Evolutionary conservation across 306 rosid genomes (phyloP), one percentile per base, ranked within the genome.

Genomic region (Dicorynia guianensis): DNA sequence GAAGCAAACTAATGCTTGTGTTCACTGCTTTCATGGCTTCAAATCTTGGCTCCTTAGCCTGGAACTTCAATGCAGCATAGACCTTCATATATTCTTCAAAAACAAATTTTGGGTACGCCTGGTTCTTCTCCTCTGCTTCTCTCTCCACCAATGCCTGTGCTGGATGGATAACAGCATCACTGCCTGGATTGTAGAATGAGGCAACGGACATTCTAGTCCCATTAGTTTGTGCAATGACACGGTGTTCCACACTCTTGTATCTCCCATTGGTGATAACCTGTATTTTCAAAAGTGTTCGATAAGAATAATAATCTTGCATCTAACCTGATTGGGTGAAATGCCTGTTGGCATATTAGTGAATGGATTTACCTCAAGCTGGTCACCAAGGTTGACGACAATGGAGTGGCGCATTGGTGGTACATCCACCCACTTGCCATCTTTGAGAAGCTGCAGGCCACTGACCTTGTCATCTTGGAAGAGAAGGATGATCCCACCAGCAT

Each of bases 61-160:
- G 75, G 64, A 87, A 87, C 72, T 87, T 87, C 50, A 87, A 19
- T 0, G 38, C 81, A 18, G 84, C 71, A 60, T 87, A 87, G 11
- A 85, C 84, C 81, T 87, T 87, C 96, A 87, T 91, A 76, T 91
- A 91, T 61, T 91, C 91, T 42, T 86, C 93, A 50, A 91, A 91
- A 7, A 90, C 90, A 63, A 90, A 90, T 65, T 86, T 90, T 5
- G 96, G 96, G 68, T 90, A 90, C 0, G 71, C 76, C 39, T 78
- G 69, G 18, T 80, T 75, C 72, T 70, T 76, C 47, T 85, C 84
- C 30, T 73, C 73, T 52, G 71, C 83, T 30, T 85, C 79, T 43
- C 48, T 81, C 85, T 84, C 89, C 72, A 91, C 77, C 47, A 91
- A 72, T 38, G 65, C 3, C 33, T 91, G 86, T 38, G 91, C 94